phyloP scores from a whole-genome alignment of 176 grass and related monocot species.

The Olyra latifolia region DNA sequence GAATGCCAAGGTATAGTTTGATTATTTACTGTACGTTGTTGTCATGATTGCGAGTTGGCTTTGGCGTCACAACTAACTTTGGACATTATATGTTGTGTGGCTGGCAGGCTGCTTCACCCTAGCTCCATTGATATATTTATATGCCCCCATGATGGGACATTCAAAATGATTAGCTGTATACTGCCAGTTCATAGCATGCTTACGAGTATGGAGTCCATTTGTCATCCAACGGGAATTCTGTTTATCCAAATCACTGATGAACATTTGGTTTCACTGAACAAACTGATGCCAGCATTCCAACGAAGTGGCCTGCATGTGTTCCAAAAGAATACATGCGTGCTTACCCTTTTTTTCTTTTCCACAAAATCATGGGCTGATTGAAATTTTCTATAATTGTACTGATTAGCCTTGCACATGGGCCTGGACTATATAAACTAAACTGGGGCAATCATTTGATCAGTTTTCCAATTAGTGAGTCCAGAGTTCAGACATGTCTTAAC shows the following conservation, averaged over 20 bases:
- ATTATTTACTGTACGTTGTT: slow-evolving; percentile 11
- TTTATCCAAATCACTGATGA: slow-evolving; percentile 47
- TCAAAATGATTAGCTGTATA: background rate
- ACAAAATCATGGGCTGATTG: slow-evolving; percentile 12
- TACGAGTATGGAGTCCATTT: slow-evolving; percentile 49
- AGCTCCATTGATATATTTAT: slow-evolving; percentile 19
- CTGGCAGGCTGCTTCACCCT: slow-evolving; percentile 27
- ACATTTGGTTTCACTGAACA: slow-evolving; percentile 36
- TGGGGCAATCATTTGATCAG: slow-evolving; percentile 27
- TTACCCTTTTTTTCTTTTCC: slow-evolving; percentile 11
- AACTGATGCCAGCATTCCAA: slow-evolving; percentile 32
- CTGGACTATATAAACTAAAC: slow-evolving; percentile 9
- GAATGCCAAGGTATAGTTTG: slow-evolving; percentile 38
- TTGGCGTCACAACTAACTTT: background rate
- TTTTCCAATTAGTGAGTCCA: slow-evolving; percentile 23
- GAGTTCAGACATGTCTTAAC: background rate
- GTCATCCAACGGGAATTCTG: slow-evolving; percentile 16
- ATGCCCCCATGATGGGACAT: background rate
- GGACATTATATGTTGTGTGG: background rate
- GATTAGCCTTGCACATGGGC: slow-evolving; percentile 33
- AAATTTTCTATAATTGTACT: background rate
- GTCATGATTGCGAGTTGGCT: slow-evolving; percentile 21
- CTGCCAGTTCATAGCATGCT: slow-evolving; percentile 47
- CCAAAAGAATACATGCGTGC: slow-evolving; percentile 13
- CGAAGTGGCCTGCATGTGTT: slow-evolving; percentile 48